A percentile compares a stretch with the other conserved stretches of the same genome.
These are phyloP conservation scores for Fusarium dimerum DNA, from an alignment of 2,329 filamentous ascomycete species.

Conservation along the genomic window DNA sequence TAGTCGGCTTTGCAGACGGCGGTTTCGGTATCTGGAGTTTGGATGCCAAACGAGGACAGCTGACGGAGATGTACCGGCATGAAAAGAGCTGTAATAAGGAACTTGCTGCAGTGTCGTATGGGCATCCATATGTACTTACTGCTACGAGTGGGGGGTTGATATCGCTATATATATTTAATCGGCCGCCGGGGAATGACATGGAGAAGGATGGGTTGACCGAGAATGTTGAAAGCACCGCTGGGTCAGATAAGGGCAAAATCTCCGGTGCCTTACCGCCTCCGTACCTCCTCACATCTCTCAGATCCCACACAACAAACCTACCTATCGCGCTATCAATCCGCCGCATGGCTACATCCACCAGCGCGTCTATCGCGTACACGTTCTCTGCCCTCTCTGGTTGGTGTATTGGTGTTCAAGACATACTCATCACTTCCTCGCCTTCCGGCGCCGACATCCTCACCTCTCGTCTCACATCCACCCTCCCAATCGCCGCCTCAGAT, in stretches of 20 bases:
- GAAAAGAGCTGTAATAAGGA: slow-evolving; percentile 63
- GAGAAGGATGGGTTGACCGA: slow-evolving; percentile 1
- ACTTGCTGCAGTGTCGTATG: slow-evolving; percentile 70
- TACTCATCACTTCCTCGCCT: slow-evolving; percentile 57
- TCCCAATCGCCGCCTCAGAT: slow-evolving; percentile 31
- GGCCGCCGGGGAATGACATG: slow-evolving; percentile 11
- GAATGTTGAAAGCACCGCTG: neutral
- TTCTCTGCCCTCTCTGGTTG: slow-evolving; percentile 78
- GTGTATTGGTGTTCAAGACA: slow-evolving; percentile 89
- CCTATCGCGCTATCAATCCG: slow-evolving; percentile 84
- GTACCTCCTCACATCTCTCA: slow-evolving; percentile 71
- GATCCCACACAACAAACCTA: slow-evolving; percentile 75
- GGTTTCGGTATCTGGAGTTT: slow-evolving; percentile 71
- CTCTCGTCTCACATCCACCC: slow-evolving; percentile 39
- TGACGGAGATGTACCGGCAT: slow-evolving; percentile 59
- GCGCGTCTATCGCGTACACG: slow-evolving; percentile 87
- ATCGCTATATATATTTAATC: slow-evolving; percentile 71
- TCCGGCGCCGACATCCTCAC: slow-evolving; percentile 35
- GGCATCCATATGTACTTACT: slow-evolving; percentile 75
- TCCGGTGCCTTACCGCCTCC: slow-evolving; percentile 25
- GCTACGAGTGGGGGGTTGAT: slow-evolving; percentile 74
- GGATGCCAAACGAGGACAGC: slow-evolving; percentile 41
- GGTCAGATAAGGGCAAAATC: neutral
- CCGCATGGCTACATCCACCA: slow-evolving; percentile 60
- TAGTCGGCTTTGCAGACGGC: slow-evolving; percentile 72